Evolutionary conservation across 257 asterid species (phyloP).

Genomic region (Forsythia viridissima): DNA sequence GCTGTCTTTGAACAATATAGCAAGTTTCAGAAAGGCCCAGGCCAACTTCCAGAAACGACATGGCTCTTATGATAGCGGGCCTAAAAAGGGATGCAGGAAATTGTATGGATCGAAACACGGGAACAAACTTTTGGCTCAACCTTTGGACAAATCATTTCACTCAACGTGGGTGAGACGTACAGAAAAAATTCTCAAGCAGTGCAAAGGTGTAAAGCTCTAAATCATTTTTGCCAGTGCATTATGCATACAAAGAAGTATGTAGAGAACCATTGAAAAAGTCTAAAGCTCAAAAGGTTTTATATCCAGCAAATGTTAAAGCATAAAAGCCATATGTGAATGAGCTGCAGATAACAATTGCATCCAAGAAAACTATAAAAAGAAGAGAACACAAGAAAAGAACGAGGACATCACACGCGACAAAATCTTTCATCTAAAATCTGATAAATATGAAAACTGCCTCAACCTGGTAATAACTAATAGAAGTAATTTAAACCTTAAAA

Average conservation of each 20-base stretch:
- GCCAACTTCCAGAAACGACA: too few relatives aligned
- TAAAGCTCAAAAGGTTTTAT: background rate
- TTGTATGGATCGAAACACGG: too few relatives aligned
- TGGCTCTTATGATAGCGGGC: too few relatives aligned
- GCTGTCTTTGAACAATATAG: too few relatives aligned
- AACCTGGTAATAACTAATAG: background rate
- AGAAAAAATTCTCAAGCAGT: background rate
- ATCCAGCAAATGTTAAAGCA: background rate
- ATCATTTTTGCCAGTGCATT: too few relatives aligned
- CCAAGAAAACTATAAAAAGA: slow-evolving; percentile 10
- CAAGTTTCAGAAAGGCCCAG: too few relatives aligned
- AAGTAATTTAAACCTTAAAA: slow-evolving; percentile 54
- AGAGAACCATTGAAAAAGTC: background rate
- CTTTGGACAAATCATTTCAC: background rate
- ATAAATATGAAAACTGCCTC: slow-evolving; percentile 20
- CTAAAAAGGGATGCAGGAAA: too few relatives aligned
- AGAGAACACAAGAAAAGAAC: background rate
- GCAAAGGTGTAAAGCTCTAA: too few relatives aligned
- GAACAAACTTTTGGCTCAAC: background rate
- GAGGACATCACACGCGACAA: background rate
- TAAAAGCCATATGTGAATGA: background rate
- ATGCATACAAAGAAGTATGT: too few relatives aligned
- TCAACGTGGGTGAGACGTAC: background rate
- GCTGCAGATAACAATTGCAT: slow-evolving; percentile 21
- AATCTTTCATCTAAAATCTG: slow-evolving; percentile 17